Evolutionary conservation across 2,329 filamentous ascomycete species (phyloP), one percentile per base, ranked within the genome.

Genomic region (Daldinia eschscholtzii): DNA sequence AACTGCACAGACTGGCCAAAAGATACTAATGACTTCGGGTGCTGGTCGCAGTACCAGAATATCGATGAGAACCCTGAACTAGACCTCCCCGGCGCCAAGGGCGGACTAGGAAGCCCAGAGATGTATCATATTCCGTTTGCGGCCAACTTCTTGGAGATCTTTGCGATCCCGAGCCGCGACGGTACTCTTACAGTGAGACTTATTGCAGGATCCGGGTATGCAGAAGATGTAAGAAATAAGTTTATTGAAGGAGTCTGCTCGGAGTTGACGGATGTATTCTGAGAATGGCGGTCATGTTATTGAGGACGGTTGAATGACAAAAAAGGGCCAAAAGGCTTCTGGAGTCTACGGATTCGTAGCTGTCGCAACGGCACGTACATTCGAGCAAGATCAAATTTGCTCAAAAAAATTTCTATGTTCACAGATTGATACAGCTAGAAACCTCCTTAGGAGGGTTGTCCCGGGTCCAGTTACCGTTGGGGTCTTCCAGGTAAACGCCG

Each of bases 11-110:
- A 58, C 5, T 64, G 61, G 61, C 42, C 61, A 10, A 20, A 35
- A n/a, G 42, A 58, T 35, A 13, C 53, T 4, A 46, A 23, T 18
- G 57, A 64, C 13, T 64, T 58, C 26, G 61, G 61, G 6, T 58
- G 61, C 26, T 37, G 57, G 15, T 44, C 55, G 13, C 61, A 64
- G 20, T 64, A 64, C 35, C 61, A 64, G 33, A 56, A 58, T 26
- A 55, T 64, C 13, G 61, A 46, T 6, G 61, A 58, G 23, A 48
- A 48, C 12, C 44, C 44, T 2, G 44, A 48, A 28, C 23, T 48
- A n/a, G 44, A 48, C 7, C 44, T 48, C 1, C 44, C 44, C 10
- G 44, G 44, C 5, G 44, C 44, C 18, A 48, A 48, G 44, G 44
- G 44, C 12, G 44, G 44, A 15, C 12, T 48, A 2, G 23, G 44